phyloP scores from a whole-genome alignment of 2,329 filamentous ascomycete species.

The Beauveria asiatica region DNA sequence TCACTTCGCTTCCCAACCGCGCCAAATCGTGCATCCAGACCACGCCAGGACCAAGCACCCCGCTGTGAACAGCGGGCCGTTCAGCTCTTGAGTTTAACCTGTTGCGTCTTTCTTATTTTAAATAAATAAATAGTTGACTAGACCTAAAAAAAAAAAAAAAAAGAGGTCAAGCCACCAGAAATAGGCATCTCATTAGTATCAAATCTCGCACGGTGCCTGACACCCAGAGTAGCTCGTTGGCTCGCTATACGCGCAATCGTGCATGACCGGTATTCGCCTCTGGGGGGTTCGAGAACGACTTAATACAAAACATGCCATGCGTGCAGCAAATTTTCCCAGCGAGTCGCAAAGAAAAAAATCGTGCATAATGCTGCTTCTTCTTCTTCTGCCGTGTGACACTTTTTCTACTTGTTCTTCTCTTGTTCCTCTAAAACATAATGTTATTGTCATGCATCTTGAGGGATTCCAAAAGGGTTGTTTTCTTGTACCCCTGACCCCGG shows the following conservation, averaged over 20 bases:
- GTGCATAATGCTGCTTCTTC: background rate
- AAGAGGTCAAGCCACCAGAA: background rate
- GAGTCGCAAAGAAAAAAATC: background rate
- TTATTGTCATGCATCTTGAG: too few species aligned
- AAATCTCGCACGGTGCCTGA: too few species aligned
- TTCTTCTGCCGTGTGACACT: background rate
- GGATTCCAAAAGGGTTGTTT: background rate
- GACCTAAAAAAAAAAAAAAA: background rate
- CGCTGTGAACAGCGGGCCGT: background rate
- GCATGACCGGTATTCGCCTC: background rate
- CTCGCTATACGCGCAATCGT: background rate
- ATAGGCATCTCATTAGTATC: too few species aligned
- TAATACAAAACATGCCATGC: background rate
- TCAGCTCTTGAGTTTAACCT: background rate
- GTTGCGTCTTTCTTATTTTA: background rate
- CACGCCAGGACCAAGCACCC: background rate
- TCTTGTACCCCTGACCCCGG: background rate
- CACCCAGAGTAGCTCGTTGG: too few species aligned
- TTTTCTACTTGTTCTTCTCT: too few species aligned
- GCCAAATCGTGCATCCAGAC: background rate
- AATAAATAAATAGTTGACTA: too few species aligned
- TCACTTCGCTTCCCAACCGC: background rate
- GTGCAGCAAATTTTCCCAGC: background rate
- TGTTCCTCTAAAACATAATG: too few species aligned
- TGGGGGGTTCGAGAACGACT: background rate